Evolutionary conservation across 805 yeast genomes (phyloP).

Genomic region (Schwanniomyces sp.): DNA sequence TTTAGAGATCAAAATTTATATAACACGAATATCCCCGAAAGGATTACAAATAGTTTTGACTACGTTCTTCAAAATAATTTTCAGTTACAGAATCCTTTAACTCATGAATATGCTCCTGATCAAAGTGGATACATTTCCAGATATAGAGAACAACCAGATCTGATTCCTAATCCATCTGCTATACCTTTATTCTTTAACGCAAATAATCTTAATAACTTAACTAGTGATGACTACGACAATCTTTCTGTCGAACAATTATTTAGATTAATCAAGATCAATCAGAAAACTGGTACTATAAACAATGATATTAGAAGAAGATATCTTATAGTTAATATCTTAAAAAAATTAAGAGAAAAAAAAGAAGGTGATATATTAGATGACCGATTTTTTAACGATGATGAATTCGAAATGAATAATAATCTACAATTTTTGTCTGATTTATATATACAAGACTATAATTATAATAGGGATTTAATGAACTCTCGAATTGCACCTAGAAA

Average conservation of each 20-base stretch:
- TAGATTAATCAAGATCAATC: slow-evolving; percentile 30
- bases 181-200: slow-evolving; percentile 20
- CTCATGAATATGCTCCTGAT: background rate
- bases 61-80: background rate
- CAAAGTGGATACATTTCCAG: background rate
- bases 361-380: slow-evolving; percentile 34
- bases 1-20: background rate
- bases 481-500: slow-evolving; percentile 34
- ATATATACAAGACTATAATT: slow-evolving; percentile 35
- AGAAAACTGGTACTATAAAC: slow-evolving; percentile 13
- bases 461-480: slow-evolving; percentile 23
- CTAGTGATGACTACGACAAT: slow-evolving; percentile 40
- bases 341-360: slow-evolving; percentile 37
- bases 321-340: slow-evolving; percentile 33
- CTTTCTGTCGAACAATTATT: slow-evolving; percentile 36
- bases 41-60: background rate
- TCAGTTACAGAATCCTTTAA: background rate
- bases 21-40: background rate
- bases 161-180: slow-evolving; percentile 3
- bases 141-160: background rate
- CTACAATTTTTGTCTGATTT: slow-evolving; percentile 41
- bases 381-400: slow-evolving; percentile 26
- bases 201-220: slow-evolving; percentile 22
- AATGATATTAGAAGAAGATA: slow-evolving; percentile 37
- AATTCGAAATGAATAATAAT: slow-evolving; percentile 43